phyloP scores from a whole-genome alignment of 1,284 basidiomycete species.

The Puccinia coronata region DNA sequence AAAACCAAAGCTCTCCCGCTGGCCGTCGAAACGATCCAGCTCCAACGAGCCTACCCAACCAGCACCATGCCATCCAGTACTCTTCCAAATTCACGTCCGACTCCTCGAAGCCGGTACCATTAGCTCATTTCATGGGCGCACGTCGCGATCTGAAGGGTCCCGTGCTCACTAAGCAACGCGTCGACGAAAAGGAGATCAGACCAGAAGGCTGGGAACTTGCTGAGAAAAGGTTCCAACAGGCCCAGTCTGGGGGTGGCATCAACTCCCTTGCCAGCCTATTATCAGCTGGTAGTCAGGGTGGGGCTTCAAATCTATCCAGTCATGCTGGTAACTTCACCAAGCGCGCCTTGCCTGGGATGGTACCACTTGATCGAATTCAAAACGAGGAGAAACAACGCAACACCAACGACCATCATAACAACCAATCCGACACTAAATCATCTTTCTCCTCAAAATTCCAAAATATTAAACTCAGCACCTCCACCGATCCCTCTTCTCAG shows the following conservation, averaged over 20 bases:
- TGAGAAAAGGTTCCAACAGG: slow-evolving; percentile 21
- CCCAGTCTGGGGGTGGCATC: neutral
- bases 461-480: neutral
- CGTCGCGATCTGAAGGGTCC: slow-evolving; percentile 37
- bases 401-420: neutral
- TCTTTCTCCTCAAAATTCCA: neutral
- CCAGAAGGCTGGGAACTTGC: slow-evolving; percentile 42
- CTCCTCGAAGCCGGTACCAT: slow-evolving; percentile 26
- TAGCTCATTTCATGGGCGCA: slow-evolving; percentile 49
- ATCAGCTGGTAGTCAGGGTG: neutral
- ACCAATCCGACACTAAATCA: neutral
- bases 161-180: slow-evolving; percentile 30
- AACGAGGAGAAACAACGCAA: neutral
- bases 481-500: too few relatives aligned
- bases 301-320: slow-evolving; percentile 4
- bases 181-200: slow-evolving; percentile 36
- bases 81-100: slow-evolving; percentile 30
- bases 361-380: neutral
- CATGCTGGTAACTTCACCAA: slow-evolving; percentile 22
- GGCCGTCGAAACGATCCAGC: neutral
- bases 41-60: slow-evolving; percentile 27
- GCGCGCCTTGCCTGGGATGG: slow-evolving; percentile 43
- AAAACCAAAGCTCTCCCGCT: neutral
- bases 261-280: slow-evolving; percentile 27
- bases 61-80: slow-evolving; percentile 44